Base-by-base conservation (phyloP, 148 eudicot species). In the Vaccinium macrocarpon region DNA sequence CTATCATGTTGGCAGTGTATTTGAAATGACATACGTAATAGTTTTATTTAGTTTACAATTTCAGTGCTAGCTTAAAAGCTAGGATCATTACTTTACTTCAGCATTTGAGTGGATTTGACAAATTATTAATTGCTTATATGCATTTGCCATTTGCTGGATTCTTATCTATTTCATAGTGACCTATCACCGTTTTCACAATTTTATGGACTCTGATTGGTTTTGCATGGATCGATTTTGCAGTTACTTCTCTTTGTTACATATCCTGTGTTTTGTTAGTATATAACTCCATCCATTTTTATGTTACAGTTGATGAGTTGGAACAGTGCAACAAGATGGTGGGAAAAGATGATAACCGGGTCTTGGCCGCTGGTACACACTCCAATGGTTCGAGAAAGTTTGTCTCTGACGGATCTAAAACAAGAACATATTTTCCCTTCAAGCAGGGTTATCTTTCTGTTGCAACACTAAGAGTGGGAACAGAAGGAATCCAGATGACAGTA, bases 401-500 rank as follows among this genome's bases (percentile, higher is more conserved):
- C 80, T 85, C 87, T 61, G 95, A 88, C 35, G 89, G 92, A 83
- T 88, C 92, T 84, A 90, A 88, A 78, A 82, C 87, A 74, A 93
- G 86, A 88, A 90, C 71, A 32, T 95, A 93, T 87, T 95, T 95
- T 81, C 99, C 99, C 53, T 97, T 97, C 85, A 95, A 87, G 90
- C 98, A 95, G 89, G 90, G 93, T 71, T 91, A 92, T 87, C 94
- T 95, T 32, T 97, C 91, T 86, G 99, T 97, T 86, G 98, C 98
- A 42, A 97, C 99, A 74, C 91, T 97, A 50, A 86, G 99, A 84
- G 94, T 97, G 15, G 99, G 98, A 81, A 86, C 91, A 73, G 98
- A 97, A 84, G 99, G 98, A 84, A 90, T 95, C 84, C 99, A 97
- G 85, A 97, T 97, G 99, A 95, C 98, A 55, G 97, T 97, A 80